These are phyloP conservation scores for Bombardia bombarda DNA, from an alignment of 495 filamentous ascomycete species.

Conservation along the genomic window DNA sequence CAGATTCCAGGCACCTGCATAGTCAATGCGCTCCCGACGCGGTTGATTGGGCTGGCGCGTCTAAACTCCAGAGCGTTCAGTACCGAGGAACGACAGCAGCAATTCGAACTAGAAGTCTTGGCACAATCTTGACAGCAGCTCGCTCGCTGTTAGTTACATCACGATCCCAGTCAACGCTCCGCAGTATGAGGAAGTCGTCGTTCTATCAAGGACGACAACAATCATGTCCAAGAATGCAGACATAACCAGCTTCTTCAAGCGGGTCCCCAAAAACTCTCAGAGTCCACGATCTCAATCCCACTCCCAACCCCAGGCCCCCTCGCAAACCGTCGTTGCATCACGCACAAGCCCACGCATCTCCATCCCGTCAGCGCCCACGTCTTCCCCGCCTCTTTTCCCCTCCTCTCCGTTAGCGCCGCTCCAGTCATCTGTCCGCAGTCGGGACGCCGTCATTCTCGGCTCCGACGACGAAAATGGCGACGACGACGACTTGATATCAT, in stretches of 20 bases:
- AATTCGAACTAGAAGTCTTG: too few species aligned
- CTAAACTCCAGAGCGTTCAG: too few species aligned
- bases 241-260: constrained; percentile 28
- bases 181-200: too few species aligned
- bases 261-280: constrained; percentile 2
- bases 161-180: too few species aligned
- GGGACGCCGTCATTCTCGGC: constrained; percentile 47
- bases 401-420: constrained; percentile 10
- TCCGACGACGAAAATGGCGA: constrained; percentile 71
- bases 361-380: constrained; percentile 8
- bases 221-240: constrained; percentile 13
- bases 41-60: too few species aligned
- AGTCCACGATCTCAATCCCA: neutral
- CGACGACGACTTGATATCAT: constrained; percentile 10
- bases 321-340: constrained; percentile 3
- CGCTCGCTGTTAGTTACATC: too few species aligned
- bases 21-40: too few species aligned
- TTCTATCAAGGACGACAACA: too few species aligned
- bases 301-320: neutral
- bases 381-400: constrained; percentile 18
- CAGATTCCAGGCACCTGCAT: too few species aligned
- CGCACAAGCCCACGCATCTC: constrained; percentile 7
- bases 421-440: constrained; percentile 10
- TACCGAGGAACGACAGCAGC: too few species aligned
- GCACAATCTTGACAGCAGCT: too few species aligned